phyloP scores from a whole-genome alignment of 2,329 filamentous ascomycete species.

The Fusarium acutatum region DNA sequence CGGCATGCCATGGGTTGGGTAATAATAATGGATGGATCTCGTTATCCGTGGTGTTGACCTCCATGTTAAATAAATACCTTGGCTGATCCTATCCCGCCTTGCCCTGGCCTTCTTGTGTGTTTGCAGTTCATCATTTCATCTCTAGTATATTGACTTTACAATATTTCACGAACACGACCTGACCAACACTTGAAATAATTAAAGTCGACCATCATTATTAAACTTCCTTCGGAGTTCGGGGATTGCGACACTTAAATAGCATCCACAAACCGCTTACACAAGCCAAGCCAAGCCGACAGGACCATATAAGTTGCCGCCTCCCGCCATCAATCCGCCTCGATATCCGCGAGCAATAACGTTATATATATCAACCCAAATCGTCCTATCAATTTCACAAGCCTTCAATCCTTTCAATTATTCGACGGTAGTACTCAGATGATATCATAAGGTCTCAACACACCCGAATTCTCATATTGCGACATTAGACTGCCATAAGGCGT shows the following conservation, averaged over 20 bases:
- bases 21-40: constrained; percentile 14
- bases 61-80: constrained; percentile 38
- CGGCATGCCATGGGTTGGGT: not conserved
- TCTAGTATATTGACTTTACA: not conserved
- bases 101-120: not conserved
- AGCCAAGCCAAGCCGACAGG: constrained; percentile 17
- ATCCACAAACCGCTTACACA: constrained; percentile 32
- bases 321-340: constrained; percentile 5
- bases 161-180: not conserved
- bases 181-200: not conserved
- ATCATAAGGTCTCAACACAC: constrained; percentile 5
- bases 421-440: constrained; percentile 16
- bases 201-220: constrained; percentile 1
- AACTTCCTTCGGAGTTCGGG: constrained; percentile 30
- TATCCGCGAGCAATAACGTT: not conserved
- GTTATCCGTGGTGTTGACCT: constrained; percentile 20
- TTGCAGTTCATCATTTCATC: not conserved
- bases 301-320: constrained; percentile 22
- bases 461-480: not conserved
- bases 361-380: not conserved
- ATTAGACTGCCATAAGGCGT: constrained; percentile 16
- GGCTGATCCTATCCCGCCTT: constrained; percentile 3
- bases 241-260: constrained; percentile 18
- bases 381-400: not conserved
- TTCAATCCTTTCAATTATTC: not conserved